Percentiles rank a stretch among this genome's conserved stretches.
Evolutionary conservation across 306 rosid genomes (phyloP).

Genomic region (Alnus glutinosa): DNA sequence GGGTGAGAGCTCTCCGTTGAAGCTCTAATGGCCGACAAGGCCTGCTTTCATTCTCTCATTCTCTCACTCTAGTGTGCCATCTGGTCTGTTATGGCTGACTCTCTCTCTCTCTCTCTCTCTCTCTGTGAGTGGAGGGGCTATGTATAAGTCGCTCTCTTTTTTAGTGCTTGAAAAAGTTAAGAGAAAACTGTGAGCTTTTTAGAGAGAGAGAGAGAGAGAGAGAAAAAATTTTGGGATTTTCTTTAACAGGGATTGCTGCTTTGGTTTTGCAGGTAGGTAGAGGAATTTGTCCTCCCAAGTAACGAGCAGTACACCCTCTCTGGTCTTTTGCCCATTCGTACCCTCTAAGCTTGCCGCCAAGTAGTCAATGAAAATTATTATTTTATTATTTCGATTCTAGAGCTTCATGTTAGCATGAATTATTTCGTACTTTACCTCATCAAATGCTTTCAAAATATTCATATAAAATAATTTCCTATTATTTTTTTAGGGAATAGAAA

Average conservation of each 20-base stretch:
- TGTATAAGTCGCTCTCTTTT: conserved; percentile 11
- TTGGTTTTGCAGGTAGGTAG: conserved; percentile 31
- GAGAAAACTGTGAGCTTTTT: conserved; percentile 32
- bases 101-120: conserved; percentile 16
- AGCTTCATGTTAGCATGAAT: not conserved
- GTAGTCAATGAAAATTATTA: not conserved
- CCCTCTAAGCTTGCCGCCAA: not conserved
- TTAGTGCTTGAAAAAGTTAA: conserved; percentile 21
- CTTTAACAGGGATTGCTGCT: not conserved
- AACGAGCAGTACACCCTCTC: not conserved
- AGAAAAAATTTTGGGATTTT: conserved; percentile 14
- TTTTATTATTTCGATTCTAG: too few species aligned
- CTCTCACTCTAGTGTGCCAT: conserved; percentile 5
- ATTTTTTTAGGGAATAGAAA: too few species aligned
- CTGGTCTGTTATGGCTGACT: conserved; percentile 6
- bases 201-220: not conserved
- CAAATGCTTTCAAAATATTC: not conserved
- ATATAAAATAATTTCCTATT: not conserved
- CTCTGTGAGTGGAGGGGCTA: conserved; percentile 14
- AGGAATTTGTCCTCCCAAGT: conserved; percentile 21
- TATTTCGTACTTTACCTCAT: not conserved
- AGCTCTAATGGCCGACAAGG: conserved; percentile 76
- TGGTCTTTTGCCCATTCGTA: not conserved
- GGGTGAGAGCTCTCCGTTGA: conserved; percentile 36
- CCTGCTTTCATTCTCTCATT: conserved; percentile 45